Percentiles rank a stretch among this genome's conserved stretches.
phyloP scores from a whole-genome alignment of 2,329 filamentous ascomycete genomes.

The Cladosporium sphaerospermum region DNA sequence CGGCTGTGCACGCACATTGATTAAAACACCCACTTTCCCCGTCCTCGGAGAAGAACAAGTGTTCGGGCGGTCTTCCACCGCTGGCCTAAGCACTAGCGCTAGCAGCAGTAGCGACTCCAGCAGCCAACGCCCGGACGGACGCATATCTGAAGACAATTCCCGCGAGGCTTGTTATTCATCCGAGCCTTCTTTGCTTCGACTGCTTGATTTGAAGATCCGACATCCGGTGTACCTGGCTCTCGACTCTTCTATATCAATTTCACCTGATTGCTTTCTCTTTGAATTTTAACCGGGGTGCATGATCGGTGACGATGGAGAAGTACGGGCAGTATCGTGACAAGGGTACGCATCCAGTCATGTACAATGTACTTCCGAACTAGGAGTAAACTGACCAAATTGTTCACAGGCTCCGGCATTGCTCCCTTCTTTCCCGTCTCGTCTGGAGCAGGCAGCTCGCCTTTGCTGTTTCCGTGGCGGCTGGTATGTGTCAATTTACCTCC shows the following conservation, averaged over 20 bases:
- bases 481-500: slow-evolving; percentile 15
- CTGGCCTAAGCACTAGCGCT: no score
- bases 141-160: no score
- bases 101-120: no score
- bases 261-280: not conserved
- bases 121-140: no score
- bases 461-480: slow-evolving; percentile 44
- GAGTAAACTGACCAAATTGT: slow-evolving; percentile 13
- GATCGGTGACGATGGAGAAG: slow-evolving; percentile 66
- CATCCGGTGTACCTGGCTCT: no score
- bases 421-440: slow-evolving; percentile 83
- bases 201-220: no score
- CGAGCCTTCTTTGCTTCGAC: no score
- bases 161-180: no score
- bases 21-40: not conserved
- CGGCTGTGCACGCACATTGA: no score
- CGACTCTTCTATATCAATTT: no score
- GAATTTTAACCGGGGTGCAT: not conserved
- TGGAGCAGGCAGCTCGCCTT: slow-evolving; percentile 55
- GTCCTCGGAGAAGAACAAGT: not conserved
- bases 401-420: slow-evolving; percentile 82
- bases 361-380: slow-evolving; percentile 16
- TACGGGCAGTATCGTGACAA: slow-evolving; percentile 88
- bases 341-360: slow-evolving; percentile 46
- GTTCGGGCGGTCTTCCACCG: no score